Conservation (phyloP, 163 green algal species). For the Picocystis sp. region DNA sequence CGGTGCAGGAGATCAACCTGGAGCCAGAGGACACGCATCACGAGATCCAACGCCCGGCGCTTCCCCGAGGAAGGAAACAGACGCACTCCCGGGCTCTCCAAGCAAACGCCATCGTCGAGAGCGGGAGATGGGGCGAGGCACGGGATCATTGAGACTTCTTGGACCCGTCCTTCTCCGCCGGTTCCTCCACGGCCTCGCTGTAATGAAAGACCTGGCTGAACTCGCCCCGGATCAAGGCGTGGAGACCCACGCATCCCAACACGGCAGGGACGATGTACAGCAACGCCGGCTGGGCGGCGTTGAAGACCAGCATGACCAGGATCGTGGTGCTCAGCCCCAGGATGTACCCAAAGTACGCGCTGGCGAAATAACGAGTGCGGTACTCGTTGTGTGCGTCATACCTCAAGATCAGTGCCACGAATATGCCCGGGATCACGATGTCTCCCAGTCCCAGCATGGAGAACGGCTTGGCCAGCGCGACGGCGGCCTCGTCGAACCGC, state of each 20-base stretch:
- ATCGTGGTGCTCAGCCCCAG: slow-evolving; percentile 75
- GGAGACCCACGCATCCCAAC: slow-evolving; percentile 28
- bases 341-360: slow-evolving; percentile 67
- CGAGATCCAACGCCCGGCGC: no score
- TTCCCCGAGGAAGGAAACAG: no score
- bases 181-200: slow-evolving; percentile 13
- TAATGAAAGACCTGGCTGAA: slow-evolving; percentile 16
- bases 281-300: slow-evolving; percentile 84
- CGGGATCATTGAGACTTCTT: slow-evolving; percentile 3
- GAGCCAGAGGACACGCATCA: no score
- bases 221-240: slow-evolving; percentile 33
- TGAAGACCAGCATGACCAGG: slow-evolving; percentile 94
- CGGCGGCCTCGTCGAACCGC: slow-evolving; percentile 13
- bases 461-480: slow-evolving; percentile 39
- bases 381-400: slow-evolving; percentile 47
- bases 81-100: no score
- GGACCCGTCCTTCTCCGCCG: slow-evolving; percentile 1
- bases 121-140: no score
- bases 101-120: no score
- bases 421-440: slow-evolving; percentile 90
- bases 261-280: slow-evolving; percentile 93
- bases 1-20: no score
- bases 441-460: slow-evolving; percentile 94
- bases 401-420: slow-evolving; percentile 76
- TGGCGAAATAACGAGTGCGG: slow-evolving; percentile 37